These are phyloP conservation scores for Fraxinus baroniana DNA, from an alignment of 305 asterid species.

Conservation along the genomic window DNA sequence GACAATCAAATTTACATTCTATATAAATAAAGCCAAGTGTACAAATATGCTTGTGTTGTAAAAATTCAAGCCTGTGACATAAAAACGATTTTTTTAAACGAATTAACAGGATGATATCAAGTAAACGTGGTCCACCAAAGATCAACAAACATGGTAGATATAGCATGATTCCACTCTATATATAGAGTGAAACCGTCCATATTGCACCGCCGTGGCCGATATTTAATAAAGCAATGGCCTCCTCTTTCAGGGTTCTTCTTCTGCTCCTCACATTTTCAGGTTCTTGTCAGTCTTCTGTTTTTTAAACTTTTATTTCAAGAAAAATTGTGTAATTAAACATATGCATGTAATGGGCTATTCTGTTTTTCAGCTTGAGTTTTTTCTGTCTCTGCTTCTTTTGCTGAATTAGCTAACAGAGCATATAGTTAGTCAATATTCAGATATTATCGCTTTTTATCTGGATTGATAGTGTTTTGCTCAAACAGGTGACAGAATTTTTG, in stretches of 20 bases:
- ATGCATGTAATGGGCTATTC: not conserved
- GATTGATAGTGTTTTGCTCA: not conserved
- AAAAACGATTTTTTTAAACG: too few relatives aligned
- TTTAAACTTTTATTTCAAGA: conserved; percentile 21
- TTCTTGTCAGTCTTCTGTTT: conserved; percentile 10
- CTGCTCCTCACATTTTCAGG: conserved; percentile 58
- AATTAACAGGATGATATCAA: too few relatives aligned
- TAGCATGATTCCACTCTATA: not conserved
- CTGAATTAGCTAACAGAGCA: not conserved
- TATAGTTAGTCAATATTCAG: not conserved
- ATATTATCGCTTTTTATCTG: not conserved
- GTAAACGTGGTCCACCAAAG: too few relatives aligned
- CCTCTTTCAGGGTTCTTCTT: conserved; percentile 44
- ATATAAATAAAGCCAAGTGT: too few relatives aligned
- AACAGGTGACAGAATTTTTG: not conserved
- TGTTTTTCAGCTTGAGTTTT: not conserved
- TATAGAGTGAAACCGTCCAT: conserved; percentile 7
- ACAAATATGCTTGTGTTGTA: too few relatives aligned
- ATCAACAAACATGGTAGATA: too few relatives aligned
- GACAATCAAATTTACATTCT: too few relatives aligned
- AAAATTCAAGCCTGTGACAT: too few relatives aligned
- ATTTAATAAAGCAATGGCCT: conserved; percentile 61
- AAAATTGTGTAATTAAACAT: not conserved
- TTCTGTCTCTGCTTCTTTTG: not conserved
- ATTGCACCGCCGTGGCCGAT: conserved; percentile 43